Evolutionary conservation across 345 rosid genomes (phyloP).

Genomic region (sweet orange (Citrus sinensis)): DNA sequence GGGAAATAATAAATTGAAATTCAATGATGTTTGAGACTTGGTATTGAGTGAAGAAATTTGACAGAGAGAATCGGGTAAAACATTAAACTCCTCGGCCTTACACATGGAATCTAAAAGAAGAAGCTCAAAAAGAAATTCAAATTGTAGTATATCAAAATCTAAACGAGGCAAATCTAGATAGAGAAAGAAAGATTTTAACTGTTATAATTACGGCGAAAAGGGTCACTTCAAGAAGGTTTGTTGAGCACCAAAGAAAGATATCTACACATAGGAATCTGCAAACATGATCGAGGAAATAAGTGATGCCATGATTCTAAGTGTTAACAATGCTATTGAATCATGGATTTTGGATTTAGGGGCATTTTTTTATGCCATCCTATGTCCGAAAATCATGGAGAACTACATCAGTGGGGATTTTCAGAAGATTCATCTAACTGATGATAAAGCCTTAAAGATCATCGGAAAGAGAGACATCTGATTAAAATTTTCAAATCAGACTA

Average conservation of each 20-base stretch:
- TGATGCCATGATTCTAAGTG: neutral
- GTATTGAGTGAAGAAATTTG: neutral
- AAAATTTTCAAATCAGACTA: neutral
- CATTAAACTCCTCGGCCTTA: neutral
- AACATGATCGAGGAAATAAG: neutral
- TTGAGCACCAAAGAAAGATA: neutral
- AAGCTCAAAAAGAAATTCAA: neutral
- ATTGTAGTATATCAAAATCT: neutral
- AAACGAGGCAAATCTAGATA: neutral
- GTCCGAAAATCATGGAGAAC: neutral
- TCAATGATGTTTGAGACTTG: neutral
- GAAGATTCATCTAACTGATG: neutral
- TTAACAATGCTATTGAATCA: neutral
- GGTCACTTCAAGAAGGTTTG: neutral
- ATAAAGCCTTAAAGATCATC: neutral
- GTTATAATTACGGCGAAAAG: too few relatives aligned
- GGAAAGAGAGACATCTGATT: neutral
- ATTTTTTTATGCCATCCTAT: neutral
- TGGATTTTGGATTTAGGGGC: neutral
- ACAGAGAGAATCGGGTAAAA: neutral
- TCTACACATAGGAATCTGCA: fast-evolving
- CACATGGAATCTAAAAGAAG: neutral
- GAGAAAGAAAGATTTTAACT: neutral
- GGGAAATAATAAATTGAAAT: neutral
- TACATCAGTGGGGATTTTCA: neutral